Evolutionary conservation across 495 filamentous ascomycete genomes (phyloP), one percentile per base, ranked within the genome.

Genomic region (Daldinia concentrica): DNA sequence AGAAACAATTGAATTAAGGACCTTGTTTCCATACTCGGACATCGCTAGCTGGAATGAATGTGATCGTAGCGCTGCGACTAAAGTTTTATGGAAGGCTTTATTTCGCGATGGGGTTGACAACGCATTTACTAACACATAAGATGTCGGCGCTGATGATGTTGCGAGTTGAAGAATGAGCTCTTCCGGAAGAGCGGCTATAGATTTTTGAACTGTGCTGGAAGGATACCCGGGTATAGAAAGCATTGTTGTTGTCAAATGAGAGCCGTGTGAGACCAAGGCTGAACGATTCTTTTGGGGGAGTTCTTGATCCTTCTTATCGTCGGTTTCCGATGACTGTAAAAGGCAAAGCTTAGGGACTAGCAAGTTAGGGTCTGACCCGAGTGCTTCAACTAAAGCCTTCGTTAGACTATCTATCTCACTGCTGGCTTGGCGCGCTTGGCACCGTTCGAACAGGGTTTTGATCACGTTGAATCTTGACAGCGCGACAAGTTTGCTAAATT

Each of bases 391-490:
- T 7, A 96, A 80, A 15, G 87, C 85, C 39, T 83, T 84, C 1
- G 90, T 88, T 15, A 95, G 81, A 12, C 82, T 80, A 19, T 83
- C 79, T 1, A 88, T 87, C 71, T 93, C 85, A 11, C 90, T 79
- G 14, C 78, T 85, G 17, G 75, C 79, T 43, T 79, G 69, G 6
- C 93, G 88, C n/a, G 88, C 85, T 15, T 86, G 78, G 76, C 92
- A 97, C 64, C 93, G 87, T 78, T 98, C 93, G 63, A 98, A 90
- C 36, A 98, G 75, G 4, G 89, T 86, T 74, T 90, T 92, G 62
- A 97, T 85, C 12, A 97, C 89, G 61, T 90, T 87, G 61, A 92
- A 90, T 43, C 94, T 87, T 15, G 88, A 89, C 51, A 90, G 86
- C 56, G 93, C 86, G 37, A 97, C 83, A 22, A 98, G 84, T 29